Evolutionary conservation across 2,329 filamentous ascomycete genomes (phyloP).

Genomic region (Epichloe scottii): DNA sequence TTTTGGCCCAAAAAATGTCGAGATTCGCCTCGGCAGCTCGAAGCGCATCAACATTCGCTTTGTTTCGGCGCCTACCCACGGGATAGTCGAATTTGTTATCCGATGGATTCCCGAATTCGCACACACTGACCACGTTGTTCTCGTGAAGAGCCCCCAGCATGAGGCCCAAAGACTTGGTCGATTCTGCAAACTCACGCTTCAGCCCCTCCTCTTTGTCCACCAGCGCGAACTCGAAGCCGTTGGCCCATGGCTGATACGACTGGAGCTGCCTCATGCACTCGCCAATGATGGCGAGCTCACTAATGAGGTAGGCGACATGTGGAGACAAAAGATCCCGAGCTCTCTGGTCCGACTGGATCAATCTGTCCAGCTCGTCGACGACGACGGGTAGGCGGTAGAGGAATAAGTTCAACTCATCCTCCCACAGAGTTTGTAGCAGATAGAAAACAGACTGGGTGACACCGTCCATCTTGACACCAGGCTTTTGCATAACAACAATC

Average conservation of each 20-base stretch:
- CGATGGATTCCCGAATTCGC: constrained; percentile 19
- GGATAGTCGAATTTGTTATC: constrained; percentile 30
- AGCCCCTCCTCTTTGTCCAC: constrained; percentile 13
- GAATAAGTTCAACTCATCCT: constrained; percentile 20
- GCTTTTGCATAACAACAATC: constrained; percentile 11
- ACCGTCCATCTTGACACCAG: constrained; percentile 11
- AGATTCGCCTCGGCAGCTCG: constrained; percentile 28
- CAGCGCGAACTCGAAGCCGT: constrained; percentile 22
- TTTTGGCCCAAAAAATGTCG: constrained; percentile 5
- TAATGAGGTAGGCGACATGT: constrained; percentile 22
- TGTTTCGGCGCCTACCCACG: constrained; percentile 30
- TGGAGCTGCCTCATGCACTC: constrained; percentile 33
- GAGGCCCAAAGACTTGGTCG: constrained; percentile 5
- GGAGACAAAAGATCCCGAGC: constrained; percentile 26
- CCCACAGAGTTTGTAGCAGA: constrained; percentile 26
- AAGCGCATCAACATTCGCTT: constrained; percentile 30
- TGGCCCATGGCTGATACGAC: constrained; percentile 36
- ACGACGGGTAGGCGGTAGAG: constrained; percentile 21
- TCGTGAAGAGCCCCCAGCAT: constrained; percentile 10
- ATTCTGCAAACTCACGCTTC: constrained; percentile 13
- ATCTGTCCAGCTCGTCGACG: constrained; percentile 36
- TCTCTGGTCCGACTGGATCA: constrained; percentile 24
- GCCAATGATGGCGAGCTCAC: constrained; percentile 31
- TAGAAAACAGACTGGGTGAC: constrained; percentile 19
- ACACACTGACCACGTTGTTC: constrained; percentile 6